Conservation (phyloP, 345 rosid genomes). For the Acer negundo region DNA sequence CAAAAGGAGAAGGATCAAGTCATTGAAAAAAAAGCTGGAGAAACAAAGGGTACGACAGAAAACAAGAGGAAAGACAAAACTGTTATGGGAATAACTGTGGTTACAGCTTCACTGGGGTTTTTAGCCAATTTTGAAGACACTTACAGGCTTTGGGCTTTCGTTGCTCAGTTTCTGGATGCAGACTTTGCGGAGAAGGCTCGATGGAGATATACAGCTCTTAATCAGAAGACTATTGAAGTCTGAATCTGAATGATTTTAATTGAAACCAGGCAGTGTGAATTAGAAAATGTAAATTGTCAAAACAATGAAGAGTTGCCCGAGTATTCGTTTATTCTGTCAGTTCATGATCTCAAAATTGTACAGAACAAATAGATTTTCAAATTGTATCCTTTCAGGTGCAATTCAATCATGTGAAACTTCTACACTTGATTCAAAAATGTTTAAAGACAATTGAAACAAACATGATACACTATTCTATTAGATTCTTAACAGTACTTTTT, state of each 20-base stretch:
- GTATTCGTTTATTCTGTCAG: slow-evolving; percentile 6
- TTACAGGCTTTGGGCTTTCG: slow-evolving; percentile 80
- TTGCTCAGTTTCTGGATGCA: slow-evolving; percentile 87
- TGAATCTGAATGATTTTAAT: slow-evolving; percentile 24
- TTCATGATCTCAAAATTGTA: not conserved
- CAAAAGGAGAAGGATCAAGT: slow-evolving; percentile 52
- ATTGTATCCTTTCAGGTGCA: not conserved
- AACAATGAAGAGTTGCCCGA: not conserved
- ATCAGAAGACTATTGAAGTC: slow-evolving; percentile 63
- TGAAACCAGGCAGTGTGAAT: too few species aligned
- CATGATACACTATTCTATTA: not conserved
- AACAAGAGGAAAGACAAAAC: slow-evolving; percentile 40
- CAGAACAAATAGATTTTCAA: not conserved
- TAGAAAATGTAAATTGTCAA: not conserved
- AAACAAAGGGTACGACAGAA: slow-evolving; percentile 22
- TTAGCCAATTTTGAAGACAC: slow-evolving; percentile 78
- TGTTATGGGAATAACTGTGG: slow-evolving; percentile 57
- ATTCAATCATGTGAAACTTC: slow-evolving; percentile 13
- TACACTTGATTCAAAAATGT: not conserved
- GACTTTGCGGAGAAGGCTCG: slow-evolving; percentile 86
- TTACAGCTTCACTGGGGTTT: slow-evolving; percentile 77
- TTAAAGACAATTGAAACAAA: not conserved
- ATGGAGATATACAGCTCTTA: slow-evolving; percentile 71
- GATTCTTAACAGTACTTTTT: too few species aligned
- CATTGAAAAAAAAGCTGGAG: slow-evolving; percentile 45